phyloP scores from a whole-genome alignment of 352 stramenopile species.

The Pythium sp. region DNA sequence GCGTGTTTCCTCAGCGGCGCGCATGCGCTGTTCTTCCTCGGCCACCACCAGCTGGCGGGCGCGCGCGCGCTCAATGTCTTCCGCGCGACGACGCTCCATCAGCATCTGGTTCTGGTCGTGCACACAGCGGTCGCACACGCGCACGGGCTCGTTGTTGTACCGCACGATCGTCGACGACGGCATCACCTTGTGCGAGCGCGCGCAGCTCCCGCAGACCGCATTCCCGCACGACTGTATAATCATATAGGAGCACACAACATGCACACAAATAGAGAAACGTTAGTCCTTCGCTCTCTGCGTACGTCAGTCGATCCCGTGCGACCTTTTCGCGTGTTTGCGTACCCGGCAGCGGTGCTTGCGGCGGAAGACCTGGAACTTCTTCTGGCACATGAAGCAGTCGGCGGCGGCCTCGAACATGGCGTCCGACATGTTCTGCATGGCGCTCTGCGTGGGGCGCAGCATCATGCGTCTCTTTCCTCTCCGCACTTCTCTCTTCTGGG shows the following conservation, averaged over 20 bases:
- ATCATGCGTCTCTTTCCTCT: constrained; percentile 12
- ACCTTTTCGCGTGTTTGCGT: constrained; percentile 4
- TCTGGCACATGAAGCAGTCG: constrained; percentile 80
- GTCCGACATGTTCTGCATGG: constrained; percentile 31
- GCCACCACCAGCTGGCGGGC: constrained; percentile 66
- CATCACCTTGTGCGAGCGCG: constrained; percentile 76
- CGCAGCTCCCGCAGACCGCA: constrained; percentile 72
- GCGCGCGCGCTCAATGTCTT: constrained; percentile 71
- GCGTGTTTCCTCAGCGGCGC: constrained; percentile 44
- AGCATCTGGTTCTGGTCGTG: constrained; percentile 74
- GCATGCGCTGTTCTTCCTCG: constrained; percentile 65
- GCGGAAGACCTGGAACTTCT: constrained; percentile 85
- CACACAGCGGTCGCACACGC: constrained; percentile 79
- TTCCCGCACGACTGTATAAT: constrained; percentile 63
- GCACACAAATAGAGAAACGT: constrained; percentile 10
- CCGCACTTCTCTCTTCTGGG: neutral
- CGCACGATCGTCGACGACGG: constrained; percentile 56
- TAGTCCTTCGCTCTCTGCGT: neutral
- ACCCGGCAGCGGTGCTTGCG: constrained; percentile 83
- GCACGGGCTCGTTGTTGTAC: constrained; percentile 78
- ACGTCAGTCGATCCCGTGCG: neutral
- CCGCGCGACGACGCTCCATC: constrained; percentile 57
- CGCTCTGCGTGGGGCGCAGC: constrained; percentile 18
- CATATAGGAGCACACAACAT: neutral
- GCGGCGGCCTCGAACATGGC: constrained; percentile 49